These are phyloP conservation scores for Aurinia saxatilis DNA, from an alignment of 345 rosid genomes.

Conservation along the genomic window DNA sequence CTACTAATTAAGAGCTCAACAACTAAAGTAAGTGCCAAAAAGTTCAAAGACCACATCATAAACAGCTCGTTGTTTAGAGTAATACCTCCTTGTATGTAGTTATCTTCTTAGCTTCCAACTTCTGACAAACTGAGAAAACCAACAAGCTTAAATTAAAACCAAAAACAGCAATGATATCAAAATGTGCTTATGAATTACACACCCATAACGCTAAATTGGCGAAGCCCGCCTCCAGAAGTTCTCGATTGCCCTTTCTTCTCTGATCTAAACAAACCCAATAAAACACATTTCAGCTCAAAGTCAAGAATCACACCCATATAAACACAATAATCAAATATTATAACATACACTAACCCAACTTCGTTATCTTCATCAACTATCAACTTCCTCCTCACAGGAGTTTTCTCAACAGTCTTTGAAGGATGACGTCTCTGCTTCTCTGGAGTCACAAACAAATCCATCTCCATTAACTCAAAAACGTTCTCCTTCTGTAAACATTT, in stretches of 20 bases:
- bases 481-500: conserved; percentile 8
- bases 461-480: conserved; percentile 6
- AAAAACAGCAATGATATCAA: not conserved
- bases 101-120: conserved; percentile 41
- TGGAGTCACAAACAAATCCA: conserved; percentile 26
- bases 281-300: not conserved
- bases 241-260: conserved; percentile 34
- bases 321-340: not conserved
- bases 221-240: conserved; percentile 38
- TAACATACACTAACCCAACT: conserved; percentile 14
- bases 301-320: not conserved
- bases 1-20: not conserved
- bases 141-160: not conserved
- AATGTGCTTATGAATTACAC: too few species aligned
- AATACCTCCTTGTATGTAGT: conserved; percentile 40
- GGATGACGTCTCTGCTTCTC: conserved; percentile 15
- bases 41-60: not conserved
- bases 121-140: conserved; percentile 37
- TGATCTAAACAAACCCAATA: not conserved
- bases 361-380: conserved; percentile 23
- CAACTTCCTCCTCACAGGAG: conserved; percentile 23
- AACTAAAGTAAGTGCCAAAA: not conserved
- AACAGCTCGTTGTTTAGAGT: not conserved
- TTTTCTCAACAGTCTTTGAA: conserved; percentile 18
- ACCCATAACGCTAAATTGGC: conserved; percentile 39